phyloP scores from a whole-genome alignment of 306 rosid species.

The Lathyrus aphaca region DNA sequence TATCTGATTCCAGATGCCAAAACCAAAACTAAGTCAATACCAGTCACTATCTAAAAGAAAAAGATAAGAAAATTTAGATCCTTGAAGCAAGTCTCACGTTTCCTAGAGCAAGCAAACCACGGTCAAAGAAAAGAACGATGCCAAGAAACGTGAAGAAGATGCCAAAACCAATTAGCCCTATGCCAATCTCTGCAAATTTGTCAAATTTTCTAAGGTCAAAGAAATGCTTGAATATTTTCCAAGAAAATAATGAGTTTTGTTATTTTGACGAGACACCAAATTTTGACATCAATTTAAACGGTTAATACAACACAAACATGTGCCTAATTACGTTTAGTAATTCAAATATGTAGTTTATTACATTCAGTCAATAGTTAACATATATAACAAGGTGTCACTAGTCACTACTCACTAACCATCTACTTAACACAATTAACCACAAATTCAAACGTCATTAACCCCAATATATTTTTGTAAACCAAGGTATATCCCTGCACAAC shows the following conservation, averaged over 20 bases:
- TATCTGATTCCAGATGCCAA: slow-evolving; percentile 53
- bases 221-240: slow-evolving; percentile 2
- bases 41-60: neutral
- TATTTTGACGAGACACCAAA: too few species aligned
- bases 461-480: neutral
- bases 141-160: slow-evolving; percentile 76
- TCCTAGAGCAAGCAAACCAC: slow-evolving; percentile 91
- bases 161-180: slow-evolving; percentile 91
- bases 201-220: slow-evolving; percentile 32
- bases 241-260: neutral
- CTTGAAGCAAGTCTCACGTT: slow-evolving; percentile 57
- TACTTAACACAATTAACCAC: too few species aligned
- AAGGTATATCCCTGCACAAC: neutral
- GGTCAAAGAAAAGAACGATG: slow-evolving; percentile 80
- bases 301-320: too few species aligned
- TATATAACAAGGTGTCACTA: too few species aligned
- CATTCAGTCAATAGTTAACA: too few species aligned
- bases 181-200: slow-evolving; percentile 72
- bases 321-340: too few species aligned
- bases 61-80: slow-evolving; percentile 15
- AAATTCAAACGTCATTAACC: too few species aligned
- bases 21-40: slow-evolving; percentile 22
- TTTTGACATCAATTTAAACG: too few species aligned
- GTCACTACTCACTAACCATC: too few species aligned
- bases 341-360: too few species aligned